A percentile compares a stretch with the other conserved stretches of the same genome.
Evolutionary conservation across 2,329 filamentous ascomycete species (phyloP).

Genomic region (Aspergillus awamori): DNA sequence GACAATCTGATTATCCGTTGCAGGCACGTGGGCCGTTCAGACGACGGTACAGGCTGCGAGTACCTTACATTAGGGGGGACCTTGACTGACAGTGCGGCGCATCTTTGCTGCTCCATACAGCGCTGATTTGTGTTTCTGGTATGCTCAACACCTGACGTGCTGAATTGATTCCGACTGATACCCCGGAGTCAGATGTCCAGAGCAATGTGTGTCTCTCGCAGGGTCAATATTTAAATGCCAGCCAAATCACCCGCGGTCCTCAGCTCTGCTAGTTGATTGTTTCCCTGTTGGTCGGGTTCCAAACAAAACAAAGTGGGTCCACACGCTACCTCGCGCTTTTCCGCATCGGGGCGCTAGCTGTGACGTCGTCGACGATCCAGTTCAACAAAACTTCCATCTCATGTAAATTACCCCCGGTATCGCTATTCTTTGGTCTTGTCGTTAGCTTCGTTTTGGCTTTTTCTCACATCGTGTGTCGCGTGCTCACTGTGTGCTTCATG

Average conservation of each 20-base stretch:
- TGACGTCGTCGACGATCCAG: slow-evolving; percentile 16
- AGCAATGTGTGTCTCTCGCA: background rate
- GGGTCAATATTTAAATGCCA: background rate
- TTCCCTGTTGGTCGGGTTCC: background rate
- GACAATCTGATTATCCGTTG: background rate
- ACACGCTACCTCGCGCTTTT: slow-evolving; percentile 13
- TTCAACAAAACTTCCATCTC: slow-evolving; percentile 1
- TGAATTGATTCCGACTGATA: background rate
- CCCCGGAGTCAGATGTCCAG: background rate
- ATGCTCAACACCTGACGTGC: background rate
- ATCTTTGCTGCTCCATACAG: background rate
- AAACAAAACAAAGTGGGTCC: slow-evolving; percentile 2
- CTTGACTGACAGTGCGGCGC: slow-evolving; percentile 1
- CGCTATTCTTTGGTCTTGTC: background rate
- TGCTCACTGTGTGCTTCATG: background rate
- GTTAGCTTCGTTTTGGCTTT: background rate
- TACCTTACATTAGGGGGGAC: slow-evolving; percentile 8
- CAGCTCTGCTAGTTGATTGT: background rate
- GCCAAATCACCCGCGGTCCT: background rate
- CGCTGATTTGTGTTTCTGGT: background rate
- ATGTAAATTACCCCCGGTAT: background rate
- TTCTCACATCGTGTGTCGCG: slow-evolving; percentile 4
- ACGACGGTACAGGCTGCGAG: slow-evolving; percentile 11
- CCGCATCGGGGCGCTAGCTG: slow-evolving; percentile 12
- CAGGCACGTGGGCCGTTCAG: slow-evolving; percentile 15